Evolutionary conservation across 2,329 filamentous ascomycete genomes (phyloP), one percentile per base, ranked within the genome.

Genomic region (Dactylellina drechsleri): DNA sequence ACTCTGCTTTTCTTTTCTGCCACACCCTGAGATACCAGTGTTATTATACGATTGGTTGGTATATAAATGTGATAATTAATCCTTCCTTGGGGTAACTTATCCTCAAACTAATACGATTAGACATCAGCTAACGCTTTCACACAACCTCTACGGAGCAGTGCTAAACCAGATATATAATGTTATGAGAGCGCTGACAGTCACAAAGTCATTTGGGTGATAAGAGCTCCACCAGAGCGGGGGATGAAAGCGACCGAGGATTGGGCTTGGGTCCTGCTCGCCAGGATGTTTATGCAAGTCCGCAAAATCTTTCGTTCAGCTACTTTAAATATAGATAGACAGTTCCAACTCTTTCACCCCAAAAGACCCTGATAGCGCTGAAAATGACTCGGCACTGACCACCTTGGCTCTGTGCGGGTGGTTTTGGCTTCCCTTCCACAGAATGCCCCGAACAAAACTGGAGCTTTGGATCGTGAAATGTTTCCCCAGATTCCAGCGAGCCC

Each of bases 261-360:
- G 53, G 54, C 53, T 36, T 36, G 31, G 58, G 31, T 58, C 60
- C 31, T 57, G 15, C 20, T 10, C 23, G 15, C 61, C 26, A 50
- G 61, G 61, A 52, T 73, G 49, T 66, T 54, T 47, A 66, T 73
- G 68, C 61, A 57, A 49, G 16, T 41, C 57, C 26, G 50, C 49
- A 61, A 57, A 66, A 47, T 40, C 41, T 28, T 52, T 65, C 23
- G 23, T 23, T 23, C 18, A 41, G 53, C 49, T 56, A 65, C 59
- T 23, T 53, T 31, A 28, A 31, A n/a, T 36, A 36, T 10, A 5
- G 10, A 10, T 36, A 4, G 31, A 36, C 6, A 8, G 31, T 36
- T 10, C 31, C 5, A 36, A 36, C 31, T 10, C 31, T 10, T 10
- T 36, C 31, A 10, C 31, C 31, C 31, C 31, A 7, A 36, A 36